These are phyloP conservation scores for Pulveroboletus sp. DNA, from an alignment of 768 basidiomycete genomes.

Conservation along the genomic window DNA sequence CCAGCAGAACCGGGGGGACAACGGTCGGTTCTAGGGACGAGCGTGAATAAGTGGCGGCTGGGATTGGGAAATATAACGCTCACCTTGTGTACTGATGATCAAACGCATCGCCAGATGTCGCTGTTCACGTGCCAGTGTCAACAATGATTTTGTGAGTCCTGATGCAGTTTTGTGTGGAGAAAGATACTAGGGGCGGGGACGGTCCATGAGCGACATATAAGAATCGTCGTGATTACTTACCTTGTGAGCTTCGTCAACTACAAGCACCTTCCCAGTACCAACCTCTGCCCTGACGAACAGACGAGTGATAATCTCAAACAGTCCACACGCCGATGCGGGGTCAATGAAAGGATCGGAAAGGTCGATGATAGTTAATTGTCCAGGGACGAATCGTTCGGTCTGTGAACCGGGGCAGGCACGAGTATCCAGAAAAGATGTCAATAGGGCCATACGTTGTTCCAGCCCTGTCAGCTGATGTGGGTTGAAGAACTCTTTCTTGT, in stretches of 20 bases:
- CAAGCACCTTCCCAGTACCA: slow-evolving; percentile 59
- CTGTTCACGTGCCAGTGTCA: slow-evolving; percentile 61
- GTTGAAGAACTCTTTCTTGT: slow-evolving; percentile 50
- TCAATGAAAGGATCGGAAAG: slow-evolving; percentile 74
- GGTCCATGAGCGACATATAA: not conserved
- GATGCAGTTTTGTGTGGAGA: slow-evolving; percentile 40
- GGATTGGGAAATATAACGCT: not conserved
- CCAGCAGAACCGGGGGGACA: slow-evolving; percentile 61
- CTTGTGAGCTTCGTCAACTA: slow-evolving; percentile 76
- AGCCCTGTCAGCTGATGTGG: slow-evolving; percentile 50
- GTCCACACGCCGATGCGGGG: slow-evolving; percentile 55
- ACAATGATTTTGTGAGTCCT: slow-evolving; percentile 54
- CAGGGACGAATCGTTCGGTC: slow-evolving; percentile 43
- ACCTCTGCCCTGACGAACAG: slow-evolving; percentile 59
- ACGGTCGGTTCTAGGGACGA: slow-evolving; percentile 59
- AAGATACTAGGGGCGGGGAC: slow-evolving; percentile 47
- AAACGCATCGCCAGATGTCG: slow-evolving; percentile 69
- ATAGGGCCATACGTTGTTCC: slow-evolving; percentile 58
- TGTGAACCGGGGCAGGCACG: not conserved
- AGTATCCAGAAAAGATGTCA: slow-evolving; percentile 52
- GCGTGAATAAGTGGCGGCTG: not conserved
- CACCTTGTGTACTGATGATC: slow-evolving; percentile 71
- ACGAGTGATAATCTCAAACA: slow-evolving; percentile 67
- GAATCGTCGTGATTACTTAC: slow-evolving; percentile 27
- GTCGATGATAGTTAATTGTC: slow-evolving; percentile 64